Evolutionary conservation across 352 stramenopile species (phyloP).

Genomic region (Phytophthora macrochlamydospora): DNA sequence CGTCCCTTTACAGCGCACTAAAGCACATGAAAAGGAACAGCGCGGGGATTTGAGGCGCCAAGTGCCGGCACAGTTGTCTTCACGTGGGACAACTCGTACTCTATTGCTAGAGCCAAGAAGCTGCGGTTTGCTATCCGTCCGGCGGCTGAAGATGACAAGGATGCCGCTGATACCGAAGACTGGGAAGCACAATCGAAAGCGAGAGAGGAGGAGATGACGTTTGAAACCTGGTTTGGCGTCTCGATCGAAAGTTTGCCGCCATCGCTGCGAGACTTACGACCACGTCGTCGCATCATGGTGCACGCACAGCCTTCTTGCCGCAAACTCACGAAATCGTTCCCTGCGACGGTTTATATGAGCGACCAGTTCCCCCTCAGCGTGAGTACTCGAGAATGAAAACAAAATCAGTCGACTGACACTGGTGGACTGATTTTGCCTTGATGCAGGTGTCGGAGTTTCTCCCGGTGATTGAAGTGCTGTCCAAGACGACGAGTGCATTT

Average conservation of each 20-base stretch:
- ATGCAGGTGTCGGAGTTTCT: constrained; percentile 60
- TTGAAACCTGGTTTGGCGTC: constrained; percentile 68
- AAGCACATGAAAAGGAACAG: constrained; percentile 40
- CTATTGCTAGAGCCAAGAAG: constrained; percentile 44
- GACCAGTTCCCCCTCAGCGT: constrained; percentile 66
- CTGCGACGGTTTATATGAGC: constrained; percentile 63
- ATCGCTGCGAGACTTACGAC: constrained; percentile 35
- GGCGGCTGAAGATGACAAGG: constrained; percentile 2
- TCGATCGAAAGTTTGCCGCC: constrained; percentile 44
- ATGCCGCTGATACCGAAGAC: constrained; percentile 20
- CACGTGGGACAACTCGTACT: constrained; percentile 73
- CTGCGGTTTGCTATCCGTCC: constrained; percentile 43
- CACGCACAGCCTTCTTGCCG: constrained; percentile 49
- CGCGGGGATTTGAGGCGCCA: constrained; percentile 41
- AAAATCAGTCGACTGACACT: no score
- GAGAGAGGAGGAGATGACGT: constrained; percentile 52
- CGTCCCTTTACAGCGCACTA: constrained; percentile 36
- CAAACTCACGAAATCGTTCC: constrained; percentile 60
- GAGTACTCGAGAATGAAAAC: background rate
- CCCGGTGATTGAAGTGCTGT: constrained; percentile 69
- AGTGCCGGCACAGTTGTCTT: constrained; percentile 50
- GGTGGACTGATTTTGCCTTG: background rate
- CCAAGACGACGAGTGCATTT: constrained; percentile 68
- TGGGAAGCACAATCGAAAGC: constrained; percentile 35
- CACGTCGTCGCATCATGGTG: constrained; percentile 57